These are phyloP conservation scores for Spergularia azorica DNA, from an alignment of 179 eudicot genomes.

Conservation along the genomic window DNA sequence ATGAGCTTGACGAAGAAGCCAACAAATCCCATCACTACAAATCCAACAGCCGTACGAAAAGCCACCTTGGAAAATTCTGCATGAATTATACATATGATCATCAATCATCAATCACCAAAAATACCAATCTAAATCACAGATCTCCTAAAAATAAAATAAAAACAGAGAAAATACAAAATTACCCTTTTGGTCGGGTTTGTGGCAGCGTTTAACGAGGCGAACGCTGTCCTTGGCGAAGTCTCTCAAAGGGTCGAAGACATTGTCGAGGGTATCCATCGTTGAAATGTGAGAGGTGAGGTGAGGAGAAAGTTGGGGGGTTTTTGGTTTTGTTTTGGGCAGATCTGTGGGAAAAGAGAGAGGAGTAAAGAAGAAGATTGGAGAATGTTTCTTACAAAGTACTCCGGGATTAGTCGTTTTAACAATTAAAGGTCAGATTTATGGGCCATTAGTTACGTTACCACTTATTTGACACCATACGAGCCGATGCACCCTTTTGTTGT, in stretches of 20 bases:
- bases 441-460: no score
- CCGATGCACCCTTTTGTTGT: no score
- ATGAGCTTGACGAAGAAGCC: slow-evolving; percentile 71
- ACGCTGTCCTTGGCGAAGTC: slow-evolving; percentile 71
- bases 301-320: no score
- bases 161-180: background rate
- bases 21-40: slow-evolving; percentile 74
- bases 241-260: slow-evolving; percentile 63
- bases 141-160: background rate
- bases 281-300: background rate
- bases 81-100: background rate
- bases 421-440: no score
- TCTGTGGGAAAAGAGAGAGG: no score
- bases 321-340: no score
- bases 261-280: slow-evolving; percentile 57
- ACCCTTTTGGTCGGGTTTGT: slow-evolving; percentile 78
- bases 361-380: no score
- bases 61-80: slow-evolving; percentile 69
- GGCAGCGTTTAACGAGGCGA: slow-evolving; percentile 75
- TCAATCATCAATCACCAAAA: background rate
- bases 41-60: slow-evolving; percentile 64
- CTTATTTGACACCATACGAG: no score
- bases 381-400: no score
- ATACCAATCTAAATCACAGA: slow-evolving; percentile 1
- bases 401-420: no score